phyloP scores from a whole-genome alignment of 805 yeast species.

The Teunomyces tritomae region DNA sequence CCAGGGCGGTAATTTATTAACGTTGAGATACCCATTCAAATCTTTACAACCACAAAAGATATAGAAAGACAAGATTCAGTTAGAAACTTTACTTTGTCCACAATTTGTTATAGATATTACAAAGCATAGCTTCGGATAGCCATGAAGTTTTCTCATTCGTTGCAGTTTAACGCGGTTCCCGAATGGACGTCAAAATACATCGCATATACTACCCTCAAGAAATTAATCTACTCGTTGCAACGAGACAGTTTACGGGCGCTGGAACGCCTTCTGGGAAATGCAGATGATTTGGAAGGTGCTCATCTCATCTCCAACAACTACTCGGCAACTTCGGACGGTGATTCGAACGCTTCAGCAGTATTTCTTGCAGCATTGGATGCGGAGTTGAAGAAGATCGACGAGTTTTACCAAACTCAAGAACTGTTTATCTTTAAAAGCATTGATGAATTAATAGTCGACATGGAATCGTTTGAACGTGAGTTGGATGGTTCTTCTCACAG shows the following conservation, averaged over 20 bases:
- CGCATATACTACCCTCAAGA: conserved; percentile 84
- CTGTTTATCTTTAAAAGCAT: conserved; percentile 50
- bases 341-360: conserved; percentile 50
- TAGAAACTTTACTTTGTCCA: no score
- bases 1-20: no score
- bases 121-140: not conserved
- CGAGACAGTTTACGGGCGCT: conserved; percentile 46
- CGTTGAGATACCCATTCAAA: not conserved
- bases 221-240: conserved; percentile 78
- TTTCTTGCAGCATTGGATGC: conserved; percentile 72
- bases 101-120: not conserved
- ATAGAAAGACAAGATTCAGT: not conserved
- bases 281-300: conserved; percentile 30
- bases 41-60: not conserved
- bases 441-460: conserved; percentile 58
- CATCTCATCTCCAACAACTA: conserved; percentile 27
- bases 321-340: conserved; percentile 11
- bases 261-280: conserved; percentile 9
- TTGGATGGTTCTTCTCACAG: conserved; percentile 14
- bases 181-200: conserved; percentile 95
- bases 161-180: conserved; percentile 96
- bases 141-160: conserved; percentile 94
- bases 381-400: conserved; percentile 74
- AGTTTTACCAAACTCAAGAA: conserved; percentile 70
- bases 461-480: conserved; percentile 55